Conservation (phyloP, 202 grass and related monocot genomes). For the Panicum hallii region DNA sequence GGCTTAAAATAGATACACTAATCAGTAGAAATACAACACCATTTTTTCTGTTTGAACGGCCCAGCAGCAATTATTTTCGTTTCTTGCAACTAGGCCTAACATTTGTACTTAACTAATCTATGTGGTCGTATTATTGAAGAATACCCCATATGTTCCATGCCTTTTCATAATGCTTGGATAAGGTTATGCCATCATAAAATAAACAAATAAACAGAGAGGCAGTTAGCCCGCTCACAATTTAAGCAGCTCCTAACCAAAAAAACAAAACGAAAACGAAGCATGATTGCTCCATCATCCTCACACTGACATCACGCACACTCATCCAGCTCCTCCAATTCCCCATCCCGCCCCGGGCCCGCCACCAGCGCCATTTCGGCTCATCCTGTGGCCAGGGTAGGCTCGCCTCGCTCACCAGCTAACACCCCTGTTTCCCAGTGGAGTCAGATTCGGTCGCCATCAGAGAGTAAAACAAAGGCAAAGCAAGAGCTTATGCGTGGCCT, state of each 20-base stretch:
- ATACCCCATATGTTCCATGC: constrained; percentile 9
- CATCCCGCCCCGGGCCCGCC: background rate
- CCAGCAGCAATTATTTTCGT: background rate
- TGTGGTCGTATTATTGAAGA: background rate
- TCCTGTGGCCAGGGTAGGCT: constrained; percentile 24
- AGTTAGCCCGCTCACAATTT: background rate
- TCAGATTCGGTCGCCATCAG: constrained; percentile 19
- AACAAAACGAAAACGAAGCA: background rate
- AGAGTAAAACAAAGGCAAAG: background rate
- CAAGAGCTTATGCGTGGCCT: background rate
- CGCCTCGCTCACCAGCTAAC: background rate
- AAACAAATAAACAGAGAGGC: background rate
- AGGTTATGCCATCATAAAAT: background rate
- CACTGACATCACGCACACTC: background rate
- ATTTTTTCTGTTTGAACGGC: background rate
- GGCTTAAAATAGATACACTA: background rate
- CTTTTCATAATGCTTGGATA: constrained; percentile 8
- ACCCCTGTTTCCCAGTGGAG: background rate
- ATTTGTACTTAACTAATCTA: background rate
- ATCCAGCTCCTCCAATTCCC: background rate
- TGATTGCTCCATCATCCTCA: constrained; percentile 12
- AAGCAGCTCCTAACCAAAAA: background rate
- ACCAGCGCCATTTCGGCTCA: constrained; percentile 28
- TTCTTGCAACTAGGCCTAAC: too few species aligned
- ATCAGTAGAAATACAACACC: background rate